Conservation (phyloP, 768 basidiomycete species). For the Phaffia tasmanica region DNA sequence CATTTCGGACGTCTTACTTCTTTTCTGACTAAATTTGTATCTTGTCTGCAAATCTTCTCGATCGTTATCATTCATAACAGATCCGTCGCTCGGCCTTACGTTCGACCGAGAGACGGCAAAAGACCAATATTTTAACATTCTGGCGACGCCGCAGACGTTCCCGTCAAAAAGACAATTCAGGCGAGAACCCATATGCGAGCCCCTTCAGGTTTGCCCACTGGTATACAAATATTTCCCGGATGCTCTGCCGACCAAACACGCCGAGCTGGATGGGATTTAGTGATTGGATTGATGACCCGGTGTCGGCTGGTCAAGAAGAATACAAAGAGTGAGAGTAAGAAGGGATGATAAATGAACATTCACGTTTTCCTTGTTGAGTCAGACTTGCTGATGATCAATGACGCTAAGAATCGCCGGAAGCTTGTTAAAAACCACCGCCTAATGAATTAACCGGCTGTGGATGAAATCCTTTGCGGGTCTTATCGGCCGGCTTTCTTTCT, state of each 20-base stretch:
- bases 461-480: no score
- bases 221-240: constrained; percentile 59
- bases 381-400: no score
- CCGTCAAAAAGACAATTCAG: not conserved
- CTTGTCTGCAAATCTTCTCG: no score
- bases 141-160: constrained; percentile 5
- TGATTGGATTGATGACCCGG: constrained; percentile 51
- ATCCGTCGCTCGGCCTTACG: constrained; percentile 26
- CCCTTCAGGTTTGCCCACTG: constrained; percentile 75
- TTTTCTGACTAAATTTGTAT: not conserved
- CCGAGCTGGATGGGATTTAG: constrained; percentile 65
- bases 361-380: no score
- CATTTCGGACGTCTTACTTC: constrained; percentile 15
- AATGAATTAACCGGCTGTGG: no score
- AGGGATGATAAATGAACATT: no score
- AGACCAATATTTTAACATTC: constrained; percentile 42
- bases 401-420: no score
- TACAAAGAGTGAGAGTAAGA: constrained; percentile 13
- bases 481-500: no score
- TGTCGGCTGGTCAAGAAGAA: constrained; percentile 47
- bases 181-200: constrained; percentile 48
- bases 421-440: no score
- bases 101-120: constrained; percentile 64
- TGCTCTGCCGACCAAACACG: constrained; percentile 69
- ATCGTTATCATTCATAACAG: not conserved